Evolutionary conservation across 306 rosid genomes (phyloP), one percentile per base, ranked within the genome.

Genomic region (Betula pendula): DNA sequence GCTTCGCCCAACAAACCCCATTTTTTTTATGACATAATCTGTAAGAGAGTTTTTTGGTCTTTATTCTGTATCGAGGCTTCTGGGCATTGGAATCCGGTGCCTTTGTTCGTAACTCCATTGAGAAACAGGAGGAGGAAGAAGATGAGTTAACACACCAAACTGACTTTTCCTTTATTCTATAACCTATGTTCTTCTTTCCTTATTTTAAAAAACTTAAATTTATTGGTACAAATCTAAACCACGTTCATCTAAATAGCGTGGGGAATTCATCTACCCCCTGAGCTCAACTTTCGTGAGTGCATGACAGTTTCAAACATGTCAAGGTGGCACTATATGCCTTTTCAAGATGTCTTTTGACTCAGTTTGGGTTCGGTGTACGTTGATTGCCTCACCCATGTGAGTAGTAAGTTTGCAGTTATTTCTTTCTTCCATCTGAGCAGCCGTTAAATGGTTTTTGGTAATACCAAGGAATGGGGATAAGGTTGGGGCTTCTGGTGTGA

Each of bases 31-130:
- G 62, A 69, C 82, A 33, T 43, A 82, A 60, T 70, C 56, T 74
- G 71, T 84, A 87, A 33, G 83, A 84, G 51, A 87, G 73, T 33
- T 67, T 77, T 15, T 62, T 77, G 58, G 90, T 80, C 71, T 70
- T 82, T 35, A 87, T 70, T 42, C 68, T 20, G 56, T 60, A 81
- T 42, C 45, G 51, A 25, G 69, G 2, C 71, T 80, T 69, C 68
- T 55, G 66, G 31, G 15, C 19, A 33, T 20, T 33, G 50, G 49
- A 62, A 51, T 63, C 44, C 31, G 63, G 24, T 17, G 75, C 17
- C 40, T 75, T 45, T 38, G 43, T 70, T 9, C 76, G 67, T 4
- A 65, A 42, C 19, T 66, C 86, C 86, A 79, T 82, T 71, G 80
- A 59, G 74, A 58, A 66, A 68, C 25, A 22, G 14, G 15, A 13